Evolutionary conservation across 2,329 filamentous ascomycete genomes (phyloP).

Genomic region (Alternaria viburni): DNA sequence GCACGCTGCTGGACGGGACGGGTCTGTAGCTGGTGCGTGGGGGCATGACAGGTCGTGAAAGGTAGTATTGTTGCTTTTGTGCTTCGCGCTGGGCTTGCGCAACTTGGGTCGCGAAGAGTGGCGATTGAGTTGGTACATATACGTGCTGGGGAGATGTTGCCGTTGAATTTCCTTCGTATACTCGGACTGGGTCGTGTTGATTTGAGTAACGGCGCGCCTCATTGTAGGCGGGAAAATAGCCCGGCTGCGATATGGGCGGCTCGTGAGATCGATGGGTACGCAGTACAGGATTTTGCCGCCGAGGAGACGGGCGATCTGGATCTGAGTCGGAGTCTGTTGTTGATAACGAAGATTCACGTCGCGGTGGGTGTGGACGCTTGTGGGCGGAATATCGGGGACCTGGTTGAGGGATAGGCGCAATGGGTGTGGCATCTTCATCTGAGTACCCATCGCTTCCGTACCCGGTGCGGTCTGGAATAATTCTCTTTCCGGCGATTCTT

Average conservation of each 20-base stretch:
- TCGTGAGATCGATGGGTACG: constrained; percentile 53
- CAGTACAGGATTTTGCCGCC: constrained; percentile 39
- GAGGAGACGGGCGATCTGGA: constrained; percentile 31
- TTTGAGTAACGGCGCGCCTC: constrained; percentile 38
- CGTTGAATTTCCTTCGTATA: constrained; percentile 22
- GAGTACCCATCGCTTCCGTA: constrained; percentile 39
- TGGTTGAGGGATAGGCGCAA: constrained; percentile 29
- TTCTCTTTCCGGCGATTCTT: constrained; percentile 27
- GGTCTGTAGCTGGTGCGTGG: constrained; percentile 34
- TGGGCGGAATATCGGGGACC: constrained; percentile 30
- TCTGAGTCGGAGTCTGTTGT: constrained; percentile 42
- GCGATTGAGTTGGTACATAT: constrained; percentile 54
- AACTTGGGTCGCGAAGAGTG: constrained; percentile 56
- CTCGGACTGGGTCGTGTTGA: constrained; percentile 22
- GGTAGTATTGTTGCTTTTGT: constrained; percentile 40
- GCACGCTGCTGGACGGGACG: constrained; percentile 21
- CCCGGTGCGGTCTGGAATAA: constrained; percentile 24
- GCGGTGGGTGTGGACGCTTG: constrained; percentile 40
- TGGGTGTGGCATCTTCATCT: constrained; percentile 39
- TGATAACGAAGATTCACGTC: constrained; percentile 44
- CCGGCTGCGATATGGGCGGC: constrained; percentile 46
- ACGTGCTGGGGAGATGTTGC: constrained; percentile 33
- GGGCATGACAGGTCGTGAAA: constrained; percentile 35
- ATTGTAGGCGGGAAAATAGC: constrained; percentile 48
- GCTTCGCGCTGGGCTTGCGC: constrained; percentile 44